Evolutionary conservation across 495 filamentous ascomycete species (phyloP), one percentile per base, ranked within the genome.

Genomic region (Neurospora sp.): DNA sequence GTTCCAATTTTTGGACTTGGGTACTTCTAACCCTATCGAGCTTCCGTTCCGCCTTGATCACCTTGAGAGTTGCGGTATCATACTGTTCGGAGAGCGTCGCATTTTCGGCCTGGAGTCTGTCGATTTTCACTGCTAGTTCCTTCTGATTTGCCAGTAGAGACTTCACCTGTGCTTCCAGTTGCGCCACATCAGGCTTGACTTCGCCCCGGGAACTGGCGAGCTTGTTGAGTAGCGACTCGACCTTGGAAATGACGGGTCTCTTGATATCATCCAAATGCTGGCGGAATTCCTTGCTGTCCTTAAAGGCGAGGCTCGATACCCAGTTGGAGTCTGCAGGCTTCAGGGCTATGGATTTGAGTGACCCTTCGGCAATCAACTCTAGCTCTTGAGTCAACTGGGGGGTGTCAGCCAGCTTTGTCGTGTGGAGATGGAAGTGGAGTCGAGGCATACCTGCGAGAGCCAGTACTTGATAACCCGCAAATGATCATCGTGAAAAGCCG

Each of bases 31-130:
- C 89, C 41, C 96, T 90, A 80, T 99, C 96, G 18, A 98, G 86
- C 80, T 92, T 93, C 83, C 95, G 95, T 78, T 98, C 96, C 4
- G 96, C 96, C 73, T 94, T 91, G 88, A 98, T 92, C 76, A 96
- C 97, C 71, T 96, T 90, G 44, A 95, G 84, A 4, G 93, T 95
- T 5, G 96, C 95, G 71, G 86, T 89, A 74, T 97, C 93, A 12
- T 97, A 85, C 70, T 93, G 91, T 69, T 94, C 92, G 66, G 91
- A 92, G 14, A 96, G 86, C 75, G 92, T 89, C 69, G 97, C 90
- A 76, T 96, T 94, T 75, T 98, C 94, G 10, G 89, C 83, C 40
- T 90, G 85, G 3, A 93, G 85, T 71, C 90, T 89, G 73, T 96
- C 93, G 69, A 97, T 82, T 76, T 96, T 92, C 12, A 90, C 85